Conservation (phyloP, 768 basidiomycete genomes). For the Kwoniella sp. region DNA sequence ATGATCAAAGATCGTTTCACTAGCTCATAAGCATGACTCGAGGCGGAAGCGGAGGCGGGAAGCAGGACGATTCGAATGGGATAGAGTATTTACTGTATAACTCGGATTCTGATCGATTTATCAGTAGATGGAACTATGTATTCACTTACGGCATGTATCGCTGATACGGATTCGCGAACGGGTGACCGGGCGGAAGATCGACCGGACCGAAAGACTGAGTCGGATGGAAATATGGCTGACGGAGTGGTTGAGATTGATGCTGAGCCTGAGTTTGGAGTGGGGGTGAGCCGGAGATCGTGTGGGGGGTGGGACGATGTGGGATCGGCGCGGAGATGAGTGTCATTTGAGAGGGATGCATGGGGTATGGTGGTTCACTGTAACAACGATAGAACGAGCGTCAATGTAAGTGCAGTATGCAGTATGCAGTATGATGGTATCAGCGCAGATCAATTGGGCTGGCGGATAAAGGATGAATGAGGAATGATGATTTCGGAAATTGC, state of each 20-base stretch:
- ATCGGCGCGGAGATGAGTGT: background rate
- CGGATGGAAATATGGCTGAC: conserved; percentile 4
- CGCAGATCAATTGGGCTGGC: background rate
- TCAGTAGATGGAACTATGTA: no score
- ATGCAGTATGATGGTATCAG: background rate
- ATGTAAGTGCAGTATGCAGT: no score
- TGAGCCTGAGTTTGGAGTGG: background rate
- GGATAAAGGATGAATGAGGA: no score
- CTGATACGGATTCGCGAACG: conserved; percentile 17
- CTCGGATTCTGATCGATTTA: no score
- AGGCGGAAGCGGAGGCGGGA: no score
- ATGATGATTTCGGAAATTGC: no score
- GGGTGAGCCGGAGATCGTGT: conserved; percentile 1
- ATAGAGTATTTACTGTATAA: no score
- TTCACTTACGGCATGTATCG: conserved; percentile 20
- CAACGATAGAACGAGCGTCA: no score
- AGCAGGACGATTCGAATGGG: no score
- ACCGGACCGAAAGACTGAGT: conserved; percentile 10
- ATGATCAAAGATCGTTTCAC: no score
- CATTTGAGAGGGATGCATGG: background rate
- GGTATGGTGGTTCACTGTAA: conserved; percentile 2
- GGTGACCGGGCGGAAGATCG: conserved; percentile 13
- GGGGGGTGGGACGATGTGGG: background rate
- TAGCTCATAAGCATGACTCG: no score
- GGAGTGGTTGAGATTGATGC: background rate